phyloP scores from a whole-genome alignment of 2,329 filamentous ascomycete species.

The Penicillium sp. region DNA sequence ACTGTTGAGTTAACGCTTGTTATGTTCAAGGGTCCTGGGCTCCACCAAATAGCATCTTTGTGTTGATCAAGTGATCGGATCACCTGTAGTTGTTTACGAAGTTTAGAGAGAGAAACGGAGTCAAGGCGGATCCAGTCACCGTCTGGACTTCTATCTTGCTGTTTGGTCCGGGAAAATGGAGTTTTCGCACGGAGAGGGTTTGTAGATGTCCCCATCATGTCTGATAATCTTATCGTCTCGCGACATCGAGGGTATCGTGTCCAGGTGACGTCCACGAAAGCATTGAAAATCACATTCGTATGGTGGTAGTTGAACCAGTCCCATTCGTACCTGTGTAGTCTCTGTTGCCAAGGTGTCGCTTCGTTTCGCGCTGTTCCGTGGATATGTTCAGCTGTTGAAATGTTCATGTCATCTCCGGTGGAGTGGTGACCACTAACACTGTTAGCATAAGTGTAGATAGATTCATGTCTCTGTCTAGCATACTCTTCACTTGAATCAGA shows the following conservation, averaged over 20 bases:
- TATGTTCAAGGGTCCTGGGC: neutral
- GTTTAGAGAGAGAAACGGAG: neutral
- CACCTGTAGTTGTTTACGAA: slow-evolving; percentile 1
- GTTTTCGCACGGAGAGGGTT: neutral
- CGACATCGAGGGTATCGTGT: neutral
- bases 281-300: slow-evolving; percentile 4
- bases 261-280: slow-evolving; percentile 1
- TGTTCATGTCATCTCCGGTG: neutral
- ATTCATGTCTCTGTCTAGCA: neutral
- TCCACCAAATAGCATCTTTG: slow-evolving; percentile 3
- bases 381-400: neutral
- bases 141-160: neutral
- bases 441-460: neutral
- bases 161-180: neutral
- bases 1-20: neutral
- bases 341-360: neutral
- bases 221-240: neutral
- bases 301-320: neutral
- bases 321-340: neutral
- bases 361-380: neutral
- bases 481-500: neutral
- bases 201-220: neutral
- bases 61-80: neutral
- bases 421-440: neutral
- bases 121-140: slow-evolving; percentile 2